Base-by-base conservation (phyloP, 1,284 basidiomycete genomes). In the Golubevia pallescens region DNA sequence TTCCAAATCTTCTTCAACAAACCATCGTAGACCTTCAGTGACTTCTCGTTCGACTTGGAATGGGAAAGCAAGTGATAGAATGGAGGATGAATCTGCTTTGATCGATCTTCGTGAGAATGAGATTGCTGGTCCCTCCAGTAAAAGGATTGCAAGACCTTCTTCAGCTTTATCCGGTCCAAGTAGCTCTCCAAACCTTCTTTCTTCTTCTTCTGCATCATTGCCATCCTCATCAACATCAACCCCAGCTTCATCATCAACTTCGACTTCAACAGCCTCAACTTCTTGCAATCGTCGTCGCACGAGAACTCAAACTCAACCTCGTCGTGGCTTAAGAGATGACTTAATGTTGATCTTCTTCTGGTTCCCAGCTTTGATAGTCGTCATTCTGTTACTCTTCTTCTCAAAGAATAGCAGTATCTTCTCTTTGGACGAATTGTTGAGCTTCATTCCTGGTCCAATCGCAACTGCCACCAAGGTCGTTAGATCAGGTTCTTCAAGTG, bases 331-430 rank as follows among this genome's bases (percentile, higher is more conserved):
- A 74, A 23, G 77, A 93, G 94, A 93, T 86, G 94, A 97, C 86
- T 91, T 91, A 58, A 97, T 97, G 95, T 89, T 97, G 58, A 86
- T 95, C 60, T 87, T 93, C 65, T 97, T 97, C 89, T 97, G 95
- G 95, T 89, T 97, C 74, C 95, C 95, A 2, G 93, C 95, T 71
- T 88, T 97, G 34, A 70, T 82, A 13, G 57, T 67, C 3, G 75
- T 78, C 14, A 58, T 67, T 6, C 55, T 78, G 3, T 28, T 28
- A 28, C 28, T 28, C 28, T 28, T 28, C 28, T 28, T 28, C 28
- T 28, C 28, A 28, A 28, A 28, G 28, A 28, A 28, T 63, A 76
- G 62, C n/a, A 74, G 71, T 42, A 74, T 80, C 38, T 71, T 80
- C n/a, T 76, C 74, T 65, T 73, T 71, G 21, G 68, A 68, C 28